Evolutionary conservation across 2,329 filamentous ascomycete genomes (phyloP).

Genomic region (Aschersonia sp.): DNA sequence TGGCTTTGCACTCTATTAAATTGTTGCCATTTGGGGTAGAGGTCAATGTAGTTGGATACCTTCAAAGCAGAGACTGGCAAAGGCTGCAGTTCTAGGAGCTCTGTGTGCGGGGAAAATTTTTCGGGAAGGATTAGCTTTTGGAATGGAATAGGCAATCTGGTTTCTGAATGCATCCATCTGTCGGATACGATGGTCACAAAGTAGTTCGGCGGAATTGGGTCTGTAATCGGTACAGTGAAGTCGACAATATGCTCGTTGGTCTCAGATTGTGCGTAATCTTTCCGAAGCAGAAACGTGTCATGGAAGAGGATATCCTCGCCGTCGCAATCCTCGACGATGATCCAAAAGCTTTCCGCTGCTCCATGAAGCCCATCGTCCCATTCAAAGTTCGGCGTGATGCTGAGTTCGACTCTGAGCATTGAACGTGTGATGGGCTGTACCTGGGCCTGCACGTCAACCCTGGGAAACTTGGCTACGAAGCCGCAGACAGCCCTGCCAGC

Average conservation of each 20-base stretch:
- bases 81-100: conserved; percentile 80
- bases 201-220: conserved; percentile 97
- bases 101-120: conserved; percentile 89
- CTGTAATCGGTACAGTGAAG: conserved; percentile 89
- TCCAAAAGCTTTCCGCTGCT: conserved; percentile 85
- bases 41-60: conserved; percentile 60
- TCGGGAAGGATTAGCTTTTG: conserved; percentile 89
- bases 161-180: conserved; percentile 97
- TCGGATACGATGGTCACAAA: conserved; percentile 93
- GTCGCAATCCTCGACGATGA: conserved; percentile 92
- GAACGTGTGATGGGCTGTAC: conserved; percentile 91
- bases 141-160: conserved; percentile 83
- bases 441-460: conserved; percentile 82
- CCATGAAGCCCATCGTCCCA: conserved; percentile 91
- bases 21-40: conserved; percentile 72
- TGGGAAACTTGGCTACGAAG: conserved; percentile 82
- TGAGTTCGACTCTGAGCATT: conserved; percentile 79
- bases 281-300: conserved; percentile 83
- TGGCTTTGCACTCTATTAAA: conserved; percentile 99
- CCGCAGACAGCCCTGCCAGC: conserved; percentile 74
- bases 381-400: conserved; percentile 84
- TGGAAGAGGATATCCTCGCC: conserved; percentile 92
- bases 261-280: conserved; percentile 73
- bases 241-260: conserved; percentile 90
- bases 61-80: conserved; percentile 82